Evolutionary conservation across 306 rosid genomes (phyloP).

Genomic region (Cicer pinnatifidum): DNA sequence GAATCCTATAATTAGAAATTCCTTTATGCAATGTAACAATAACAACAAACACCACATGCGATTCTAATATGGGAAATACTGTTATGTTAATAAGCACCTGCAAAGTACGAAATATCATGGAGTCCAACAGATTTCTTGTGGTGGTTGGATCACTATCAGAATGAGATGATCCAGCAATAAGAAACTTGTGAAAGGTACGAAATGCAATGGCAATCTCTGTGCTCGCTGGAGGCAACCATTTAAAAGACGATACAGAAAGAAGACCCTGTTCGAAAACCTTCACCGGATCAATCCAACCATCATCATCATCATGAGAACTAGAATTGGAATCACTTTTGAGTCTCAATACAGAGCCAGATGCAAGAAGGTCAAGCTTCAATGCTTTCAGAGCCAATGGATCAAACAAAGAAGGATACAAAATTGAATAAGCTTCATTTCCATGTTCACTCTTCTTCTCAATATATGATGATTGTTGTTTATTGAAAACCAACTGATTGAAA

Average conservation of each 20-base stretch:
- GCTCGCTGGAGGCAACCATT: constrained; percentile 86
- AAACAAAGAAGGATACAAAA: constrained; percentile 71
- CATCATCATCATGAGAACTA: constrained; percentile 43
- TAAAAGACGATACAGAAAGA: constrained; percentile 82
- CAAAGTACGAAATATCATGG: constrained; percentile 60
- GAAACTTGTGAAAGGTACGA: constrained; percentile 75
- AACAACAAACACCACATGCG: not conserved
- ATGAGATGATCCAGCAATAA: constrained; percentile 81
- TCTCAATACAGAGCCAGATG: constrained; percentile 57
- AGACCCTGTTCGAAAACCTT: constrained; percentile 77
- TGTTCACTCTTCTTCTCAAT: constrained; percentile 53
- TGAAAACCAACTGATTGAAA: constrained; percentile 59
- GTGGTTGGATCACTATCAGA: constrained; percentile 65
- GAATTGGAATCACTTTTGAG: constrained; percentile 49
- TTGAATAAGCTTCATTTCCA: constrained; percentile 51
- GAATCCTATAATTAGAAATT: constrained; percentile 20
- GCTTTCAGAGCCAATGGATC: constrained; percentile 93
- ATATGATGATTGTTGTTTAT: constrained; percentile 32
- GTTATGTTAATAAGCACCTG: constrained; percentile 57
- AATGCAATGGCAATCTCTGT: constrained; percentile 79
- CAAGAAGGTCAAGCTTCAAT: constrained; percentile 88
- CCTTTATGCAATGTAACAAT: constrained; percentile 1
- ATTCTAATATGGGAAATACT: constrained; percentile 27
- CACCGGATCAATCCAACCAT: constrained; percentile 49
- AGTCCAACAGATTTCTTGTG: constrained; percentile 64